Evolutionary conservation across 768 basidiomycete species (phyloP).

Genomic region (Boletus speciosus): DNA sequence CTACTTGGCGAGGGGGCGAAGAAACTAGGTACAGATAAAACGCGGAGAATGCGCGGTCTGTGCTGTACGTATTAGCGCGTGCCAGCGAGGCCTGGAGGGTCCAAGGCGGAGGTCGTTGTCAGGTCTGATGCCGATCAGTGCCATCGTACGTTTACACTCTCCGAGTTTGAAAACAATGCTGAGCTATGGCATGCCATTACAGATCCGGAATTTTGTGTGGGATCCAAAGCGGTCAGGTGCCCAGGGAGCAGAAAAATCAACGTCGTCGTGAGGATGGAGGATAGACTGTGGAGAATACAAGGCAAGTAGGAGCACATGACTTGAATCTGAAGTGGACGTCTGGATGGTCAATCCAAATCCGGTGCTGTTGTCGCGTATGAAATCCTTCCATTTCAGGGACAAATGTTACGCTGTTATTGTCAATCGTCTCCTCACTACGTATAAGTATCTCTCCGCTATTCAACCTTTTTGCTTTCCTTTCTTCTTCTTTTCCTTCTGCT

Average conservation of each 20-base stretch:
- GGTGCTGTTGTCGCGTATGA: too few species aligned
- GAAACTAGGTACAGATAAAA: neutral
- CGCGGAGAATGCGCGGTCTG: neutral
- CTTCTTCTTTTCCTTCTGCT: neutral
- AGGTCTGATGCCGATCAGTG: neutral
- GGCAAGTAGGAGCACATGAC: neutral
- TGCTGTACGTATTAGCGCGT: constrained; percentile 2
- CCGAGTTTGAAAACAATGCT: neutral
- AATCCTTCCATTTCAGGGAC: too few species aligned
- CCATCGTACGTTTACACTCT: neutral
- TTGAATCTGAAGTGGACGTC: neutral
- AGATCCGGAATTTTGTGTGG: neutral
- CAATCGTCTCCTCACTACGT: constrained; percentile 6
- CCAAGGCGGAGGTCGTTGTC: neutral
- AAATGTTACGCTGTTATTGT: too few species aligned
- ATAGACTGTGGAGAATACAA: neutral
- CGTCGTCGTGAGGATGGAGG: neutral
- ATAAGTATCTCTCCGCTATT: neutral
- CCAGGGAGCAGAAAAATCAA: neutral
- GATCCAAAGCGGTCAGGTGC: neutral
- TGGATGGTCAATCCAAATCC: too few species aligned
- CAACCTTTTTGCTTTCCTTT: neutral
- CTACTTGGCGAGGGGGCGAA: neutral
- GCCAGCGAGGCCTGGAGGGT: neutral
- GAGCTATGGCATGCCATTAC: neutral